Percentiles rank a stretch among this genome's conserved stretches.
These are phyloP conservation scores for Athelia psychrophila DNA, from an alignment of 1,284 basidiomycete species.

Conservation along the genomic window DNA sequence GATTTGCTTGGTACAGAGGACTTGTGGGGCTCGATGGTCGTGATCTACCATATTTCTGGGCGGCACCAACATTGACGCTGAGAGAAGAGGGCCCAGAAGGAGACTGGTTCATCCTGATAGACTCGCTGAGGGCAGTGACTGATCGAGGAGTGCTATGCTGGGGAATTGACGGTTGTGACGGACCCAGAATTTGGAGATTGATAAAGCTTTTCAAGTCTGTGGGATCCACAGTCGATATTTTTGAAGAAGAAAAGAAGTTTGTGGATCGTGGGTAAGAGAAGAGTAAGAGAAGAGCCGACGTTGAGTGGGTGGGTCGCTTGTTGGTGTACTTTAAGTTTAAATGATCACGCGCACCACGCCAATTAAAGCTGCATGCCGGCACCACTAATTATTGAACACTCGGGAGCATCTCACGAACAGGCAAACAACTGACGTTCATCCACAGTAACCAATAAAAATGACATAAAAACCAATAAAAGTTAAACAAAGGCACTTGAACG, in stretches of 20 bases:
- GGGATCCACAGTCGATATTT: not conserved
- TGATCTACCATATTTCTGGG: not conserved
- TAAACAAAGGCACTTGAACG: too few species aligned
- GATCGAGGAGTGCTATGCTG: not conserved
- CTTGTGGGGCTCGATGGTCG: not conserved
- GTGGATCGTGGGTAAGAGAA: not conserved
- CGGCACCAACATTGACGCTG: not conserved
- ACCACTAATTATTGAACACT: too few species aligned
- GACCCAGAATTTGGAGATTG: not conserved
- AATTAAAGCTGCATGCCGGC: too few species aligned
- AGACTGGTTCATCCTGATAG: not conserved
- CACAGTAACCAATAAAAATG: too few species aligned
- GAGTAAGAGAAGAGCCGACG: not conserved
- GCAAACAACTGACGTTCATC: too few species aligned
- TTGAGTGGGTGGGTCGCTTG: too few species aligned
- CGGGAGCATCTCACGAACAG: too few species aligned
- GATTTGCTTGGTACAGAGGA: not conserved
- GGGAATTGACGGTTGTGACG: not conserved
- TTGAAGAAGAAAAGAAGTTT: not conserved
- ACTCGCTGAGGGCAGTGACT: not conserved
- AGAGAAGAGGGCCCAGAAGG: not conserved
- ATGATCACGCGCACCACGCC: too few species aligned
- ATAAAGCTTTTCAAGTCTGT: not conserved
- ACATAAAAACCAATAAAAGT: too few species aligned
- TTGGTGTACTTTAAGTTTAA: too few species aligned